Evolutionary conservation across 75 land plant species (phyloP).

Genomic region (Chamaecyparis obtusa): DNA sequence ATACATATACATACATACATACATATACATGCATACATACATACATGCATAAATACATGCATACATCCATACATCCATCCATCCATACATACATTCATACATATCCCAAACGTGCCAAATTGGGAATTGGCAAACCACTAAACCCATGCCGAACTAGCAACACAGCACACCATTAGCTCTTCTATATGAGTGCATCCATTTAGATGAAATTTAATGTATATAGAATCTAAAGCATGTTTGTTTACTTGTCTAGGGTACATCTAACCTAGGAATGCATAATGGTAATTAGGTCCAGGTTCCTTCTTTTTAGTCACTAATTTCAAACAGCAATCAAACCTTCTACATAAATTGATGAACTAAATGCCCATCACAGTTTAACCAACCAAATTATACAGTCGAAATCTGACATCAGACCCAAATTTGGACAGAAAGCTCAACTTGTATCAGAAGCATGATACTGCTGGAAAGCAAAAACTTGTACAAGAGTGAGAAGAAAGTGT

Average conservation of each 20-base stretch:
- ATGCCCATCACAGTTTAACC: neutral
- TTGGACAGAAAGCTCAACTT: neutral
- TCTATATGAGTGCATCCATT: neutral
- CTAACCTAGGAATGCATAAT: neutral
- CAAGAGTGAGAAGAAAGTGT: neutral
- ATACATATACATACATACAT: too few species aligned
- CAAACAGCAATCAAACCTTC: neutral
- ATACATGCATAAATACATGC: too few species aligned
- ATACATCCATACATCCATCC: too few species aligned
- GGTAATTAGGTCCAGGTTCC: neutral
- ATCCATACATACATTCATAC: too few species aligned
- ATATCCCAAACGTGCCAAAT: too few species aligned
- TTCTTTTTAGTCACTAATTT: neutral
- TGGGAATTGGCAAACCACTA: too few species aligned
- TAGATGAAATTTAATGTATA: neutral
- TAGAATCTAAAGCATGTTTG: neutral
- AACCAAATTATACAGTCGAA: neutral
- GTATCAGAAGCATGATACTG: neutral
- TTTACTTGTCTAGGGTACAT: neutral
- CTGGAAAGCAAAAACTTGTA: neutral
- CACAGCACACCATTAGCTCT: neutral
- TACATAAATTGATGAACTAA: neutral
- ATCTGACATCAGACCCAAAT: neutral
- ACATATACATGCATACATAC: too few species aligned
- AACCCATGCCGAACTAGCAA: too few species aligned